Evolutionary conservation across 495 filamentous ascomycete species (phyloP).

Genomic region (Penicillium samsonianum): DNA sequence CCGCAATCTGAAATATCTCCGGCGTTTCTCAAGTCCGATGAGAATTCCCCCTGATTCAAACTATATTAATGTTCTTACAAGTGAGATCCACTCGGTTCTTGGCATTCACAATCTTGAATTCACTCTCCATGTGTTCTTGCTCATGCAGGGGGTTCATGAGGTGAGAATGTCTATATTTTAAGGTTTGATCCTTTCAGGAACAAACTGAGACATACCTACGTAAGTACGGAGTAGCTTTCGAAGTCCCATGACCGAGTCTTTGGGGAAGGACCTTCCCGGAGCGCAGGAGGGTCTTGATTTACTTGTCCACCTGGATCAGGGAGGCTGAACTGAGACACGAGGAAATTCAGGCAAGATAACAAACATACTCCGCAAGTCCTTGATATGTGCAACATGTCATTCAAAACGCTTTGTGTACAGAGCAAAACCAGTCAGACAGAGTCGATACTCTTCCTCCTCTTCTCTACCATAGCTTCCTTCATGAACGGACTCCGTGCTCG

Average conservation of each 20-base stretch:
- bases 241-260: not conserved
- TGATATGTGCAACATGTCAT: conserved; percentile 10
- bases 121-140: not conserved
- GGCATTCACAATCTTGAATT: not conserved
- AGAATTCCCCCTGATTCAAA: conserved; percentile 20
- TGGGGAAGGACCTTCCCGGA: not conserved
- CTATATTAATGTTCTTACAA: conserved; percentile 16
- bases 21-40: conserved; percentile 2
- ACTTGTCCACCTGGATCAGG: not conserved
- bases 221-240: too few relatives aligned
- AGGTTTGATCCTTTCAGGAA: not conserved
- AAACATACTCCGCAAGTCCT: not conserved
- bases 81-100: conserved; percentile 1
- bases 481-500: conserved; percentile 39
- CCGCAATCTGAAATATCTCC: conserved; percentile 34
- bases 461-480: conserved; percentile 35
- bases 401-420: not conserved
- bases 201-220: not conserved
- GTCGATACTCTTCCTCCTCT: conserved; percentile 27
- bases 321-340: not conserved
- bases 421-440: conserved; percentile 19
- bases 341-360: not conserved
- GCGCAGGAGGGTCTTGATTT: not conserved
- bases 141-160: conserved; percentile 1
- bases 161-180: not conserved